These are phyloP conservation scores for Phialophora macrospora DNA, from an alignment of 2,329 filamentous ascomycete genomes.

Conservation along the genomic window DNA sequence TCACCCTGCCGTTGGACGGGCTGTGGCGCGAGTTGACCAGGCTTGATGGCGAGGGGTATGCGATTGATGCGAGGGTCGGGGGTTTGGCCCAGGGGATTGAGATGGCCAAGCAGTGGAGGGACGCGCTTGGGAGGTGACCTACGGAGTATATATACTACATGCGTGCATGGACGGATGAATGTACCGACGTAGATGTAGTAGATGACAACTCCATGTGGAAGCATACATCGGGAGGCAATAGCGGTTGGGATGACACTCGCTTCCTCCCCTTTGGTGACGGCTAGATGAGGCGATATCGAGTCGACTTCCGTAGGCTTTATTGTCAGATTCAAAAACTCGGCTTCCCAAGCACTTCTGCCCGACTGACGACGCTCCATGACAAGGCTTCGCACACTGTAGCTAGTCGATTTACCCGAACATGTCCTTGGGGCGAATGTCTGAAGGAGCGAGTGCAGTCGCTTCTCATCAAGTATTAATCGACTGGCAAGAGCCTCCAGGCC, in stretches of 20 bases:
- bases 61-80: constrained; percentile 78
- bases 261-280: not conserved
- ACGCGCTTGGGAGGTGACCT: constrained; percentile 20
- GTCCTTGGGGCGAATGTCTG: no score
- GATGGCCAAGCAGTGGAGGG: constrained; percentile 61
- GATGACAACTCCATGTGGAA: not conserved
- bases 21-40: constrained; percentile 70
- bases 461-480: no score
- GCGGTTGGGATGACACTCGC: not conserved
- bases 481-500: no score
- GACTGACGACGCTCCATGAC: no score
- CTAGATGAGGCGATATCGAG: not conserved
- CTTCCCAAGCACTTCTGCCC: no score
- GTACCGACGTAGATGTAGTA: not conserved
- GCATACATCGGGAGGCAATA: not conserved
- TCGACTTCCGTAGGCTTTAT: not conserved
- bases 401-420: no score
- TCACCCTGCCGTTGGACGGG: constrained; percentile 67
- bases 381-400: no score
- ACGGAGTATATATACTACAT: not conserved
- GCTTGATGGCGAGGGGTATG: constrained; percentile 72
- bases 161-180: not conserved
- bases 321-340: no score
- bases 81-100: constrained; percentile 80
- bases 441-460: no score